Evolutionary conservation across 805 yeast genomes (phyloP).

Genomic region (Myxozyma neglecta): DNA sequence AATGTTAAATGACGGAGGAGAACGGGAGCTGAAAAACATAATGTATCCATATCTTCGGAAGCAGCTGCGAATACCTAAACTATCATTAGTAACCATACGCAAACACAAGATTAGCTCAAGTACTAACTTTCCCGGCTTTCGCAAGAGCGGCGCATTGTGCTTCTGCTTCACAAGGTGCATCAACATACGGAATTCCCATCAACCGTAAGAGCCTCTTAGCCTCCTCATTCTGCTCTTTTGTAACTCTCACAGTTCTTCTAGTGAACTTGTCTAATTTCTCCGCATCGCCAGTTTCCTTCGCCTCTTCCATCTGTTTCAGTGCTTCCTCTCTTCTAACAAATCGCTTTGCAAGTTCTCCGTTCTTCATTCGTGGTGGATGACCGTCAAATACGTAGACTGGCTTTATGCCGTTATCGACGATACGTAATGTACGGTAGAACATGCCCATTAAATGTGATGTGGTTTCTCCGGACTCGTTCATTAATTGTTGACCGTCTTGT

Average conservation of each 20-base stretch:
- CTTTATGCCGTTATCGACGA: constrained; percentile 90
- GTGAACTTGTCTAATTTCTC: constrained; percentile 77
- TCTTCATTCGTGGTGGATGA: constrained; percentile 90
- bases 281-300: constrained; percentile 76
- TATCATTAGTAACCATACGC: not conserved
- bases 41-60: constrained; percentile 97
- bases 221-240: constrained; percentile 89
- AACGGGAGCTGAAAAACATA: constrained; percentile 85
- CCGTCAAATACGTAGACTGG: constrained; percentile 98
- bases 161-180: constrained; percentile 98
- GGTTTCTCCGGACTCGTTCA: constrained; percentile 87
- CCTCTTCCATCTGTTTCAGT: constrained; percentile 65
- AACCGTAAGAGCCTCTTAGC: constrained; percentile 75
- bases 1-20: constrained; percentile 87
- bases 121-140: constrained; percentile 60
- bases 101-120: constrained; percentile 38
- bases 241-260: constrained; percentile 84
- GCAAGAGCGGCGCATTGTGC: constrained; percentile 97
- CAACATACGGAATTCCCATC: constrained; percentile 94
- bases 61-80: constrained; percentile 82
- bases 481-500: constrained; percentile 91
- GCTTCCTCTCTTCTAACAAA: constrained; percentile 80
- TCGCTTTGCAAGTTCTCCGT: constrained; percentile 90
- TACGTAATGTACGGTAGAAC: constrained; percentile 86
- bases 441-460: constrained; percentile 94